Conservation (phyloP, 805 yeast species). For the Yarrowia hollandica region DNA sequence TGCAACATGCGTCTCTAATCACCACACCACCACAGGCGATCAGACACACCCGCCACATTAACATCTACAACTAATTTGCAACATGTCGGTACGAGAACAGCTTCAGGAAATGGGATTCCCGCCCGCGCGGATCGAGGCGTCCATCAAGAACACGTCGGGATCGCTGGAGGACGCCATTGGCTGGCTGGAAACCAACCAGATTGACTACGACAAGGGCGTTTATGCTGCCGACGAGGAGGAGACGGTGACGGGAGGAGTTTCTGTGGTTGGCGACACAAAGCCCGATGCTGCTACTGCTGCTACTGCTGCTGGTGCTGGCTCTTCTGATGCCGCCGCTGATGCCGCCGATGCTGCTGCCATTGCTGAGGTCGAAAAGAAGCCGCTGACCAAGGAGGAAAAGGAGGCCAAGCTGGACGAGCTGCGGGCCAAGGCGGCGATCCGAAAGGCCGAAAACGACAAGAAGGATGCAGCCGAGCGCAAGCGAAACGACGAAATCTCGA, state of each 20-base stretch:
- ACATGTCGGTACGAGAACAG: constrained; percentile 21
- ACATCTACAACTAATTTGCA: no score
- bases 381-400: constrained; percentile 39
- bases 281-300: not conserved
- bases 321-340: constrained; percentile 29
- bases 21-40: no score
- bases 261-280: not conserved
- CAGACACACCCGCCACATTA: not conserved
- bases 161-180: constrained; percentile 39
- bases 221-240: constrained; percentile 32
- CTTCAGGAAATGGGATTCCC: constrained; percentile 42
- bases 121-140: constrained; percentile 39
- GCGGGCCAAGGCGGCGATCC: constrained; percentile 38
- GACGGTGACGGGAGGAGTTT: not conserved
- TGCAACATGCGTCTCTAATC: no score
- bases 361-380: constrained; percentile 24
- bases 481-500: constrained; percentile 38
- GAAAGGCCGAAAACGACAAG: constrained; percentile 40
- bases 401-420: constrained; percentile 39
- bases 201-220: constrained; percentile 34
- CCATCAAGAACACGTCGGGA: constrained; percentile 35
- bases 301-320: constrained; percentile 1
- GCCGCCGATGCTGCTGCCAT: constrained; percentile 2
- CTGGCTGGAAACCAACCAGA: constrained; percentile 40
- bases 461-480: constrained; percentile 37